A percentile compares a stretch with the other conserved stretches of the same genome.
Conservation (phyloP, 305 asterid species). For the Fraxinus baroniana region DNA sequence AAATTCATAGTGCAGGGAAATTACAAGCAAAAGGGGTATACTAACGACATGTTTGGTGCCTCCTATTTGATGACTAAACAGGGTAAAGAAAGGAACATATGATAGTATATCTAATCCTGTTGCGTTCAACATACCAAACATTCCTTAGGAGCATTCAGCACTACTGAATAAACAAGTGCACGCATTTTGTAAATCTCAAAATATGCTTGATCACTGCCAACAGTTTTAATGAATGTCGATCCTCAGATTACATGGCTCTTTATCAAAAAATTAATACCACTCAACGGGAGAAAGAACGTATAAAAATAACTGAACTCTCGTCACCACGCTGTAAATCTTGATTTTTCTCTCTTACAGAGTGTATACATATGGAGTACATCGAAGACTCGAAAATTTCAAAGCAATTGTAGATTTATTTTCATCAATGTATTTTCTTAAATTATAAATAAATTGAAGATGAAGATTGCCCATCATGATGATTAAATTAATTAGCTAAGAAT, state of each 20-base stretch:
- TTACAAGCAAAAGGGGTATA: not conserved
- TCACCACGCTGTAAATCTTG: not conserved
- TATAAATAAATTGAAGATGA: conserved; percentile 25
- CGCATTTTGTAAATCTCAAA: not conserved
- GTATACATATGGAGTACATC: not conserved
- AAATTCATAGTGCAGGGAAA: not conserved
- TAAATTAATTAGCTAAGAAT: conserved; percentile 18
- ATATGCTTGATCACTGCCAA: not conserved
- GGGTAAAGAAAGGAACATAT: not conserved
- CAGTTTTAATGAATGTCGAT: not conserved
- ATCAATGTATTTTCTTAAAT: conserved; percentile 18
- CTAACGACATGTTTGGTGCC: not conserved
- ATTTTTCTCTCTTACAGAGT: not conserved
- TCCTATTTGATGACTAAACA: not conserved
- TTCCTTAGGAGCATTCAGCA: not conserved
- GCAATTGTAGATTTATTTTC: conserved; percentile 30
- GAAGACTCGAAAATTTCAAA: conserved; percentile 11
- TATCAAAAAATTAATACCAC: not conserved
- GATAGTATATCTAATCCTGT: not conserved
- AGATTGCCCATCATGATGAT: conserved; percentile 32
- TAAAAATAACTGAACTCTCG: not conserved
- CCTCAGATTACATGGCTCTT: not conserved
- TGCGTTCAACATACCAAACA: not conserved
- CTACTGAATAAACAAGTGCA: not conserved
- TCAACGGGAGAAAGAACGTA: not conserved